A percentile compares a stretch with the other conserved stretches of the same genome.
These are phyloP conservation scores for Metschnikowia cubensis DNA, from an alignment of 805 yeast genomes.

Conservation along the genomic window DNA sequence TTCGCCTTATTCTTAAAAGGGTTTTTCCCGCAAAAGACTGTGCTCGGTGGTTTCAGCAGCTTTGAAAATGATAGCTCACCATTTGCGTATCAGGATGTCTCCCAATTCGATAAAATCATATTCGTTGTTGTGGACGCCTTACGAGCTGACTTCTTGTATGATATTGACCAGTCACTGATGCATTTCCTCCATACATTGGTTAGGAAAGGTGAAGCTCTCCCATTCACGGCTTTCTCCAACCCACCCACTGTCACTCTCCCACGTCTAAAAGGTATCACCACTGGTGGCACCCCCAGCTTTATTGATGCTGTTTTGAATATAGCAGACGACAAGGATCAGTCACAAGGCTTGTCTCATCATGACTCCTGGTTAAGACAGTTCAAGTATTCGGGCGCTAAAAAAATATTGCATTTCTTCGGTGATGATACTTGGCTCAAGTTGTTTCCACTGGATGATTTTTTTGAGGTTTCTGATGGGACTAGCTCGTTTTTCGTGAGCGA, in stretches of 20 bases:
- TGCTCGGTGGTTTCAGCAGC: slow-evolving; percentile 53
- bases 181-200: slow-evolving; percentile 60
- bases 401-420: slow-evolving; percentile 78
- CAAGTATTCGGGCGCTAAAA: slow-evolving; percentile 24
- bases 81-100: slow-evolving; percentile 17
- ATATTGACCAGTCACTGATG: slow-evolving; percentile 59
- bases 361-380: slow-evolving; percentile 89
- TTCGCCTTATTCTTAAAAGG: slow-evolving; percentile 69
- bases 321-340: slow-evolving; percentile 79
- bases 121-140: slow-evolving; percentile 91
- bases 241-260: slow-evolving; percentile 98
- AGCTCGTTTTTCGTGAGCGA: slow-evolving; percentile 93
- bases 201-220: slow-evolving; percentile 66
- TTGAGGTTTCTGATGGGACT: slow-evolving; percentile 75
- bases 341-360: slow-evolving; percentile 64
- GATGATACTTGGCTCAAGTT: slow-evolving; percentile 97
- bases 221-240: slow-evolving; percentile 85
- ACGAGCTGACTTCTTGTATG: slow-evolving; percentile 80
- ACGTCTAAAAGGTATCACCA: slow-evolving; percentile 85
- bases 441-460: slow-evolving; percentile 58
- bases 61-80: slow-evolving; percentile 24
- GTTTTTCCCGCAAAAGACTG: slow-evolving; percentile 86
- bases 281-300: slow-evolving; percentile 93
- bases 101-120: slow-evolving; percentile 63
- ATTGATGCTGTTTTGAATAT: slow-evolving; percentile 91